Evolutionary conservation across 2,329 filamentous ascomycete genomes (phyloP).

Genomic region (Ophiostoma ulmi): DNA sequence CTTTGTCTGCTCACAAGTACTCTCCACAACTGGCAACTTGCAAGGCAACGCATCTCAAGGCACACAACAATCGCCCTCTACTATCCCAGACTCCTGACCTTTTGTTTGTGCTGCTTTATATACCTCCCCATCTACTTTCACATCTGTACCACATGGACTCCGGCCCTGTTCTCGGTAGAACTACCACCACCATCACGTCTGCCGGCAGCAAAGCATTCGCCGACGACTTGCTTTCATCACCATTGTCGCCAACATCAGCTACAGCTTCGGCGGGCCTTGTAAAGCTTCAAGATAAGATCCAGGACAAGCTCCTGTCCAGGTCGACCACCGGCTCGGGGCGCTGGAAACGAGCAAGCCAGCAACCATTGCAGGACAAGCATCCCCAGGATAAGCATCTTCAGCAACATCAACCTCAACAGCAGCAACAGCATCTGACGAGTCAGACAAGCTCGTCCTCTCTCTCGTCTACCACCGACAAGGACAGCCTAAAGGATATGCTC

Average conservation of each 20-base stretch:
- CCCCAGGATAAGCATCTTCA: no score
- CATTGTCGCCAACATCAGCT: background rate
- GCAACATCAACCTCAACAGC: background rate
- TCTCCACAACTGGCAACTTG: background rate
- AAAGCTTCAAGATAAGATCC: conserved; percentile 14
- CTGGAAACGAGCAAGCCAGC: conserved; percentile 16
- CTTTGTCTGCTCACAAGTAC: background rate
- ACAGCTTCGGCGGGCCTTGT: background rate
- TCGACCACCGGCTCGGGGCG: conserved; percentile 10
- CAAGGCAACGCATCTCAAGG: background rate
- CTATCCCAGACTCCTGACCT: background rate
- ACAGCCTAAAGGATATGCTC: conserved; percentile 10
- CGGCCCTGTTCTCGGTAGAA: conserved; percentile 11
- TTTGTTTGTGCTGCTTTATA: background rate
- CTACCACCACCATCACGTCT: conserved; percentile 7
- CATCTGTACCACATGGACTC: background rate
- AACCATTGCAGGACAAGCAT: background rate
- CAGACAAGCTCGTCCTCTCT: background rate
- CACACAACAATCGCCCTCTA: background rate
- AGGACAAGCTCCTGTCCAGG: conserved; percentile 15
- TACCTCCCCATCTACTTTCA: background rate
- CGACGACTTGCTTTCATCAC: background rate
- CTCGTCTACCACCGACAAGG: conserved; percentile 9
- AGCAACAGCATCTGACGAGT: background rate
- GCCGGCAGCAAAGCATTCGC: background rate